These are phyloP conservation scores for Crotalaria pallida DNA, from an alignment of 306 rosid genomes.

Conservation along the genomic window DNA sequence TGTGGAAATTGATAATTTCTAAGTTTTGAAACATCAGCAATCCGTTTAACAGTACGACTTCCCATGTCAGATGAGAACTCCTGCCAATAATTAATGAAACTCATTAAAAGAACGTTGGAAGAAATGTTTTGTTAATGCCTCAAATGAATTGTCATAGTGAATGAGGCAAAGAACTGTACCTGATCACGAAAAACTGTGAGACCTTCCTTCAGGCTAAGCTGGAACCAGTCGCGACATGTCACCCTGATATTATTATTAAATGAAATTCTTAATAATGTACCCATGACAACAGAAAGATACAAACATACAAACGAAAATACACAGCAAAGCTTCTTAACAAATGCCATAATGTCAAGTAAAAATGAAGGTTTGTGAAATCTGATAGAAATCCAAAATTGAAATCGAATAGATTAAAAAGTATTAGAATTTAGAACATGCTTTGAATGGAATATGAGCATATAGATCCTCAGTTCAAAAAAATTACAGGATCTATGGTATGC, in stretches of 20 bases:
- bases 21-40: slow-evolving; percentile 85
- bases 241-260: slow-evolving; percentile 57
- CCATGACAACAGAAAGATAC: not conserved
- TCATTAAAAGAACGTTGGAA: not conserved
- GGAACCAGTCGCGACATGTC: slow-evolving; percentile 99
- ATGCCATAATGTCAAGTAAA: not conserved
- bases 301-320: slow-evolving; percentile 1
- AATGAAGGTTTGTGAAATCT: not conserved
- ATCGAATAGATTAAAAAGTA: not conserved
- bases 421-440: slow-evolving; percentile 5
- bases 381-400: not conserved
- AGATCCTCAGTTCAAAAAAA: slow-evolving; percentile 12
- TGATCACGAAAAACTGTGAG: slow-evolving; percentile 98
- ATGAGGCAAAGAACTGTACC: slow-evolving; percentile 31
- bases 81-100: slow-evolving; percentile 36
- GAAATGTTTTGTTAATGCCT: not conserved
- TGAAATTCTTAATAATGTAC: slow-evolving; percentile 20
- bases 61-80: slow-evolving; percentile 99
- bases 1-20: slow-evolving; percentile 95
- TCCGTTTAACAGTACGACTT: slow-evolving; percentile 84
- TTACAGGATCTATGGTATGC: not conserved
- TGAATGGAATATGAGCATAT: slow-evolving; percentile 6
- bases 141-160: not conserved
- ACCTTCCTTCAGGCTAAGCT: slow-evolving; percentile 98
- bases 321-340: not conserved